phyloP scores from a whole-genome alignment of 345 rosid genomes.

The Brassica juncea region DNA sequence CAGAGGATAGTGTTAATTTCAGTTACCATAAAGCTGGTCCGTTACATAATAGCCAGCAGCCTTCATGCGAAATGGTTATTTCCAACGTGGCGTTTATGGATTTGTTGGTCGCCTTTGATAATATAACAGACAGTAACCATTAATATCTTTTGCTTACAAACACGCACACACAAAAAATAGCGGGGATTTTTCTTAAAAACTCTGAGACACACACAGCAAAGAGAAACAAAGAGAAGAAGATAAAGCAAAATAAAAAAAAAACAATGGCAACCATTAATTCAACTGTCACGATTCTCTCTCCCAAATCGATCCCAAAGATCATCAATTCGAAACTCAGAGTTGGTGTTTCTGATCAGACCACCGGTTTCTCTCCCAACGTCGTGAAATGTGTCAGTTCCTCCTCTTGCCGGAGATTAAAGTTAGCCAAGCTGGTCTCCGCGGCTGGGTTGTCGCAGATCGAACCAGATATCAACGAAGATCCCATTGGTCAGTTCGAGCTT shows the following conservation, averaged over 20 bases:
- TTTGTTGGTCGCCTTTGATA: neutral
- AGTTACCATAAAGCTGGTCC: conserved; percentile 1
- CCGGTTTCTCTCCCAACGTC: conserved; percentile 15
- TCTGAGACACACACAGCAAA: conserved; percentile 7
- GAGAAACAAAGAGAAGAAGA: conserved; percentile 18
- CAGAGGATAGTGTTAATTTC: neutral
- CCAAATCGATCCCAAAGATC: conserved; percentile 52
- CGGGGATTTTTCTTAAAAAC: conserved; percentile 2
- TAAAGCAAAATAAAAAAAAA: conserved; percentile 25
- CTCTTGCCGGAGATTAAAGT: conserved; percentile 22
- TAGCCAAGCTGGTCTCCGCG: conserved; percentile 43
- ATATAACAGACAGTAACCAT: conserved; percentile 12
- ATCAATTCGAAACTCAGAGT: conserved; percentile 11
- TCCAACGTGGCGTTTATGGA: neutral
- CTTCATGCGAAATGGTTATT: neutral
- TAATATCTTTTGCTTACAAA: neutral
- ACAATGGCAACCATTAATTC: conserved; percentile 47
- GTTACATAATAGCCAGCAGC: neutral
- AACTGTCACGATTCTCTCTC: conserved; percentile 47
- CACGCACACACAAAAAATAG: neutral
- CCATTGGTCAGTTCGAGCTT: conserved; percentile 67
- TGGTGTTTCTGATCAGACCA: conserved; percentile 20
- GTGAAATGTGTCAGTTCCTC: conserved; percentile 25
- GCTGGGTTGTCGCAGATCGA: conserved; percentile 70
- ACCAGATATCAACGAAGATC: conserved; percentile 90